Evolutionary conservation across 176 grass and related monocot species (phyloP), one percentile per base, ranked within the genome.

Genomic region (Aegilops bicornis): DNA sequence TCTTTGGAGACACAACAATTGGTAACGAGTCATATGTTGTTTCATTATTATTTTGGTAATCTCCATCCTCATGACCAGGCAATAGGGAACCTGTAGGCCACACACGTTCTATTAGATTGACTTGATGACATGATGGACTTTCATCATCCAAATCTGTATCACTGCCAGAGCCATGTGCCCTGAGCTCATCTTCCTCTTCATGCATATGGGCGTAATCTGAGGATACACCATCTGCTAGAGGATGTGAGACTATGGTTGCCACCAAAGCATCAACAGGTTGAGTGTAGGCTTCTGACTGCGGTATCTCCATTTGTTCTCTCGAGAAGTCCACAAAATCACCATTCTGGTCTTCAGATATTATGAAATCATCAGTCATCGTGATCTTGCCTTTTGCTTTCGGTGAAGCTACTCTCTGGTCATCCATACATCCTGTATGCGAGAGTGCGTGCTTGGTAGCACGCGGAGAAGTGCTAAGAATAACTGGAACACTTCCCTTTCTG

Each of bases 201-300:
- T 87, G 62, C 71, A 82, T 87, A 83, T 61, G 39, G 39, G 86
- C 61, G 43, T 89, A 45, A 83, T 88, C 79, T 79, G 69, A 33
- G 59, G 70, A 79, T 27, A 52, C 7, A 14, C 1, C 52, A 48
- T 82, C 65, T 77, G 79, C 36, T 37, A 61, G 22, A 62, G 83
- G 47, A 84, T 52, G 54, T 5, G 79, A 79, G 81, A 74, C n/a
- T 75, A 65, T 75, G 50, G 39, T n/a, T 69, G 84, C 80, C 52
- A 48, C 59, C 71, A 86, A 69, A 81, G 77, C 20, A 74, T 22
- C 77, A 52, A 24, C 5, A 61, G 68, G 67, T 72, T 88, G 73
- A 27, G 56, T 89, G 65, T 77, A 80, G 56, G 64, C 69, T 76
- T 58, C 27, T 83, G 86, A 74, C 60, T 48, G 50, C 2, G 30